Conservation (phyloP, 805 yeast genomes). For the Kregervanrija delftensis region DNA sequence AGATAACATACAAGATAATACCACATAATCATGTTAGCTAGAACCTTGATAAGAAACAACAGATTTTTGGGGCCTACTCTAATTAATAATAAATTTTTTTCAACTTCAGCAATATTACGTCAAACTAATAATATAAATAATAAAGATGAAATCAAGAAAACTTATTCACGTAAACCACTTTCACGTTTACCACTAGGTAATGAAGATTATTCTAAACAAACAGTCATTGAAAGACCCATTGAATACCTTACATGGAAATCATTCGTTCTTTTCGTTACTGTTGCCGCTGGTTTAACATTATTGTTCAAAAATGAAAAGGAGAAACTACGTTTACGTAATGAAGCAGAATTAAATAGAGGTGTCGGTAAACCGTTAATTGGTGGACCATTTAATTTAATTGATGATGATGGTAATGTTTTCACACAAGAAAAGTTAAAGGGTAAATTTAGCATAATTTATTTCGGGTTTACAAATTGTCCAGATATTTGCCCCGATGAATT, state of each 20-base stretch:
- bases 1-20: neutral
- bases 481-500: conserved; percentile 98
- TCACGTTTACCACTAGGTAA: conserved; percentile 75
- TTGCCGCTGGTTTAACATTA: conserved; percentile 67
- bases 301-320: conserved; percentile 73
- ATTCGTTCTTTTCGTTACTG: conserved; percentile 52
- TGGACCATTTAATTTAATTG: conserved; percentile 74
- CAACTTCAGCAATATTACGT: neutral
- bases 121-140: neutral
- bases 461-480: conserved; percentile 97
- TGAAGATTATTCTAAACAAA: conserved; percentile 24
- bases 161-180: conserved; percentile 45
- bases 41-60: no score
- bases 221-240: conserved; percentile 33
- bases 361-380: conserved; percentile 91
- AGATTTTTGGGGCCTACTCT: no score
- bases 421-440: conserved; percentile 74
- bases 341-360: conserved; percentile 80
- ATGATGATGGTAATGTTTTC: conserved; percentile 63
- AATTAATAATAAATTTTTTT: no score
- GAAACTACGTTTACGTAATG: conserved; percentile 63
- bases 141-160: neutral
- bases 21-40: neutral
- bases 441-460: conserved; percentile 79
- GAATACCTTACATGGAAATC: conserved; percentile 88